Evolutionary conservation across 78 protist genomes (phyloP).

Genomic region (Cavenderia fasciculata): DNA sequence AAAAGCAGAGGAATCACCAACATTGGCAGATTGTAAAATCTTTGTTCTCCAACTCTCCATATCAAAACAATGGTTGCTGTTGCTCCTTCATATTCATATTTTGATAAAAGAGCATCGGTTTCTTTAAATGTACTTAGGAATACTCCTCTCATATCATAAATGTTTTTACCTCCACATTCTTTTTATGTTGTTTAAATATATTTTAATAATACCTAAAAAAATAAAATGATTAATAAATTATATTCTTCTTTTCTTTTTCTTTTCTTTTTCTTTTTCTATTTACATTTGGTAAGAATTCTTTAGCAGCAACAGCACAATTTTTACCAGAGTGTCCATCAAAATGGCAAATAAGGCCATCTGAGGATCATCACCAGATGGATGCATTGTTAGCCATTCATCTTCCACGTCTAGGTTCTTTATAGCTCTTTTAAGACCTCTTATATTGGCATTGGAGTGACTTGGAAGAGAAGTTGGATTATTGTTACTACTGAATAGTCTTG

Average conservation of each 20-base stretch:
- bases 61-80: conserved; percentile 73
- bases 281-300: conserved; percentile 55
- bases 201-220: neutral
- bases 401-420: conserved; percentile 68
- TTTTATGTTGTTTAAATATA: conserved; percentile 33
- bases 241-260: no score
- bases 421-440: conserved; percentile 64
- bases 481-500: conserved; percentile 37
- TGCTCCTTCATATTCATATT: conserved; percentile 78
- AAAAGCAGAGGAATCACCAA: conserved; percentile 85
- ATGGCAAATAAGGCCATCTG: conserved; percentile 66
- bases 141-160: conserved; percentile 70
- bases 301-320: conserved; percentile 58
- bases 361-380: conserved; percentile 38
- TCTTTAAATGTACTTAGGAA: conserved; percentile 57
- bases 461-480: conserved; percentile 37
- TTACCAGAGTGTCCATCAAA: conserved; percentile 85
- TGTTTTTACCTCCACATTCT: conserved; percentile 28
- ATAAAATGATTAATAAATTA: no score
- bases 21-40: conserved; percentile 83
- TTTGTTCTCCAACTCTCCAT: conserved; percentile 74
- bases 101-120: conserved; percentile 59
- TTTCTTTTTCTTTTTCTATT: neutral
- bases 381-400: conserved; percentile 5
- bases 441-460: conserved; percentile 38